Base-by-base conservation (phyloP, 495 filamentous ascomycete species). In the Tuber calosporum region DNA sequence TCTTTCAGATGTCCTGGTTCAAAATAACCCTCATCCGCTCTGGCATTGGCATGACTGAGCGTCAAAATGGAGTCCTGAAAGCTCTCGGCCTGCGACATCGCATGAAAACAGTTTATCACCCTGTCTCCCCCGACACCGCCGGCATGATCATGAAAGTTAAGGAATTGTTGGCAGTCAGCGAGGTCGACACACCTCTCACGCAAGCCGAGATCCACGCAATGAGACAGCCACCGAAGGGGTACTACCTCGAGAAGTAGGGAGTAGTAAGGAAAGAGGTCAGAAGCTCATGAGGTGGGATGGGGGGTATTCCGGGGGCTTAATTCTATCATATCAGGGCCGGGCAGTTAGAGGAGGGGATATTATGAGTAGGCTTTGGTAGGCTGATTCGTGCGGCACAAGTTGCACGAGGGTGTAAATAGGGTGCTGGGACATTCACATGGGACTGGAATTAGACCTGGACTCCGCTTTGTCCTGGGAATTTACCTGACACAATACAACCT, bases 81-180 rank as follows among this genome's bases (percentile, higher is more conserved):
- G 91, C 96, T 11, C 90, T 99, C 42, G 96, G 96, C 38, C 87
- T 99, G 53, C 91, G 90, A 73, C 92, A 93, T 82, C 91, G 95
- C 77, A 90, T 91, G 87, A 87, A 87, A 75, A 94, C 91, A 73
- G 96, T 98, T 77, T 99, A 96, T 87, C 90, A 97, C 82, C 90
- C 92, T 42, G 95, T 97, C 72, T 88, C 88, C 39, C 87, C 88
- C 26, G 89, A 93, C 75, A 87, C 92, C 71, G 96, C 96, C 5
- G 96, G 96, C 83, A 93, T 96, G 84, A 95, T 99, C 83, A 91
- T 98, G 88, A 93, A 91, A 83, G 93, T 99, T 68, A 99, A 99
- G 84, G 96, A 99, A 83, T 86, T 99, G 73, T 91, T 99, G 8
- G 86, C 87, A 19, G 94, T 99, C 37, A 84, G 88, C 53, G 95